A percentile compares a stretch with the other conserved stretches of the same genome.
These are phyloP conservation scores for Aspergillus persii DNA, from an alignment of 2,329 filamentous ascomycete genomes.

Conservation along the genomic window DNA sequence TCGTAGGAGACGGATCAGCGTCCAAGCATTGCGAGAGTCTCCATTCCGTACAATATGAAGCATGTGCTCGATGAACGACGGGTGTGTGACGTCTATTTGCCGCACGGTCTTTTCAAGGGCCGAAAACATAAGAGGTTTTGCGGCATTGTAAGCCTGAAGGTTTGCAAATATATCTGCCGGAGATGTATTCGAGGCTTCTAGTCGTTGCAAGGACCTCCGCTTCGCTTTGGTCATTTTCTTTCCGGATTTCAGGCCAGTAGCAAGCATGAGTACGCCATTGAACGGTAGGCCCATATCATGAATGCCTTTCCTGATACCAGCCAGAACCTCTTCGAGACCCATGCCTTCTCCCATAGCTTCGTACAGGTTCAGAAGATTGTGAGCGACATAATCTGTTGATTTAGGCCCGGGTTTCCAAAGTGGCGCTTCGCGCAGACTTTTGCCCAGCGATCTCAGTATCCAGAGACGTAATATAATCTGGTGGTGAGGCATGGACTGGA, in stretches of 20 bases:
- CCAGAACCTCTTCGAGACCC: constrained; percentile 21
- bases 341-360: constrained; percentile 16
- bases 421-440: constrained; percentile 17
- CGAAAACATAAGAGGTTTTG: constrained; percentile 25
- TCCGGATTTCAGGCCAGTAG: constrained; percentile 25
- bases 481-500: constrained; percentile 17
- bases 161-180: constrained; percentile 30
- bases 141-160: constrained; percentile 25
- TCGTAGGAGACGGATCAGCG: constrained; percentile 34
- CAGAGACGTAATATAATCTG: constrained; percentile 35
- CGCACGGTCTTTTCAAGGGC: constrained; percentile 31
- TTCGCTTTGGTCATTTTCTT: constrained; percentile 23
- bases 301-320: constrained; percentile 27
- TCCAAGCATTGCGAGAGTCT: constrained; percentile 25
- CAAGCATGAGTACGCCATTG: constrained; percentile 28
- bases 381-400: constrained; percentile 21
- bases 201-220: constrained; percentile 22
- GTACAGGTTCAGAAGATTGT: constrained; percentile 29
- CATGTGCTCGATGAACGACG: constrained; percentile 30
- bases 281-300: constrained; percentile 30
- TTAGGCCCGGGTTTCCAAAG: constrained; percentile 19
- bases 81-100: constrained; percentile 34
- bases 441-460: constrained; percentile 28
- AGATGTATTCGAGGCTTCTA: constrained; percentile 27
- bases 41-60: constrained; percentile 32